Base-by-base conservation (phyloP, 2,329 filamentous ascomycete genomes). In the Lachnellula subtilissima region DNA sequence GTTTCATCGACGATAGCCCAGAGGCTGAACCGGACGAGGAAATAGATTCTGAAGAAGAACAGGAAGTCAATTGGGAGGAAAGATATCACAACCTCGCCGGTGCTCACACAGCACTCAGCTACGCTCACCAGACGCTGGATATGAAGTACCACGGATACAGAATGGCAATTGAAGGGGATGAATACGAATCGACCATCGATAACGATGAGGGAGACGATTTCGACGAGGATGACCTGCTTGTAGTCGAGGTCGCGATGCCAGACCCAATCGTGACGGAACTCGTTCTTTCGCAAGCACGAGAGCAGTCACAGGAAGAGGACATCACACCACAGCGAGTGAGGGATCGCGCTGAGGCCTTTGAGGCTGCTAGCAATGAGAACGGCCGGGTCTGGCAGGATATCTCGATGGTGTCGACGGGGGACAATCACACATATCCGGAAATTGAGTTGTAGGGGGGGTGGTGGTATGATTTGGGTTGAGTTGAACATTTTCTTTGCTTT, bases 341-440 rank as follows among this genome's bases (percentile, higher is more conserved):
- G 17, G 50, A 54, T 35, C 37, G 62, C 8, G 54, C 32, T 37
- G 69, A 64, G 52, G 75, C 71, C 23, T 80, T 73, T 52, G 62
- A 70, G 17, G 74, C 74, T 25, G 75, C 70, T 17, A 69, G 66
- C 9, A 72, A 70, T 60, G 71, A 40, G 17, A 40, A 40, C n/a
- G 37, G 37, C 14, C 37, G 71, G 9, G 75, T 70, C 11, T 77
- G 75, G 74, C 65, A 67, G 48, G 65, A 70, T 22, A 60, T 73
- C n/a, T 66, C 73, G 4, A 64, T 79, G 28, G 66, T 76, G 32
- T 78, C 75, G 25, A 69, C 72, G 5, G 70, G 71, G 2, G 69
- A 73, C 61, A 75, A 75, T 57, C 74, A 77, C 64, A 67, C 69
- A 0, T 65, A 72, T 53, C 66, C 70, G 48, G 75, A 78, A 56